Evolutionary conservation across 805 yeast genomes (phyloP), one percentile per base, ranked within the genome.

Genomic region (Saturnispora gosingensis): DNA sequence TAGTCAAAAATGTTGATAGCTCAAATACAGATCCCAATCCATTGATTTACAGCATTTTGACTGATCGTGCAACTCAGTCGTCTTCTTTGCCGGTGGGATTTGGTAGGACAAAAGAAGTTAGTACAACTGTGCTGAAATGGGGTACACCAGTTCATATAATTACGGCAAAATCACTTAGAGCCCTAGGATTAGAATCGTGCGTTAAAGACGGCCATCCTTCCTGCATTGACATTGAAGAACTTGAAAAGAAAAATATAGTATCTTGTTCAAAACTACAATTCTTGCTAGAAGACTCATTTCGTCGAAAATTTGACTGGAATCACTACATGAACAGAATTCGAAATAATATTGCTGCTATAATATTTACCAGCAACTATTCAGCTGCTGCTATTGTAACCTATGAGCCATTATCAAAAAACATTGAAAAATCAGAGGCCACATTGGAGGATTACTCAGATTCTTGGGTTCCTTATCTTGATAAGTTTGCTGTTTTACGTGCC

Each of bases 371-470:
- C 0, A 93, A 91, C 61, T 93, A 93, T 65, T 97, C 90, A 58
- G 98, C 98, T 2, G 89, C 88, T 16, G 97, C 98, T 0, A 84
- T 93, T 15, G 76, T 91, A 35, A 93, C 99, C 0, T 84, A 88
- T 80, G 99, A 91, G 59, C 32, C 47, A 15, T 15, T 45, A n/a
- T 4, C 22, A 10, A 8, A 20, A 16, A n/a, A 34, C 34, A n/a
- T 7, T 6, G 28, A 34, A 18, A 43, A 34, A 15, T 39, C 36
- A 16, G 43, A 30, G 16, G 15, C 32, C 13, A 43, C 44, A 10
- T 52, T 32, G 6, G 59, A 56, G 38, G 30, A 50, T 15, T 24
- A 46, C 4, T 54, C 54, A 9, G 45, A 49, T 13, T 56, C 64
- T 8, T 60, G 60, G 25, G 74, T 88, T 32, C 87, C 96, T 0